Evolutionary conservation across 768 basidiomycete species (phyloP).

Genomic region (Trametes villosa): DNA sequence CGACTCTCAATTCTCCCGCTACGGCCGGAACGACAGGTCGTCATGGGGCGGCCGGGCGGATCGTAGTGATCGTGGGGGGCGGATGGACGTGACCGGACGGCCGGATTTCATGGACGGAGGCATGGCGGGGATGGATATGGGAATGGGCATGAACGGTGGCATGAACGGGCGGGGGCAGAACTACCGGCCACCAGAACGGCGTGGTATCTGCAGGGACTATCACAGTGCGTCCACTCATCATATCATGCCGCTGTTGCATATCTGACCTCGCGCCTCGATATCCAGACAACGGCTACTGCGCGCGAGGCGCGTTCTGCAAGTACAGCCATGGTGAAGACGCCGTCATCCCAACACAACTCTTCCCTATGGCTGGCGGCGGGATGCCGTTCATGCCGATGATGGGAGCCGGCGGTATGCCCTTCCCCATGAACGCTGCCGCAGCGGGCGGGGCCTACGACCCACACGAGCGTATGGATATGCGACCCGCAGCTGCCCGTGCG

Average conservation of each 20-base stretch:
- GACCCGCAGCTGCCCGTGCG: slow-evolving; percentile 44
- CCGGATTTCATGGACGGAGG: slow-evolving; percentile 37
- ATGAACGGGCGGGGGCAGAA: slow-evolving; percentile 54
- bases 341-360: slow-evolving; percentile 72
- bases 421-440: slow-evolving; percentile 42
- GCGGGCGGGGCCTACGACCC: slow-evolving; percentile 67
- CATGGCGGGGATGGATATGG: slow-evolving; percentile 37
- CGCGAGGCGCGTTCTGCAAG: slow-evolving; percentile 86
- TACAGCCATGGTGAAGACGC: slow-evolving; percentile 93
- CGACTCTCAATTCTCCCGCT: slow-evolving; percentile 72
- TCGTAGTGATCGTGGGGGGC: slow-evolving; percentile 38
- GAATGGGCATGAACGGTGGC: slow-evolving; percentile 29
- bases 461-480: slow-evolving; percentile 83
- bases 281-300: slow-evolving; percentile 88
- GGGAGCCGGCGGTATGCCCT: slow-evolving; percentile 55
- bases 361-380: slow-evolving; percentile 54
- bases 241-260: background rate
- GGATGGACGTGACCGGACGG: slow-evolving; percentile 36
- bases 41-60: slow-evolving; percentile 46
- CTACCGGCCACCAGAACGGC: slow-evolving; percentile 73
- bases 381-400: slow-evolving; percentile 79
- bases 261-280: slow-evolving; percentile 14
- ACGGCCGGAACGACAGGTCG: slow-evolving; percentile 47
- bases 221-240: slow-evolving; percentile 65
- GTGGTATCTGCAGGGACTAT: slow-evolving; percentile 89